phyloP scores from a whole-genome alignment of 164 flowering plant species.

The Annona cherimola region DNA sequence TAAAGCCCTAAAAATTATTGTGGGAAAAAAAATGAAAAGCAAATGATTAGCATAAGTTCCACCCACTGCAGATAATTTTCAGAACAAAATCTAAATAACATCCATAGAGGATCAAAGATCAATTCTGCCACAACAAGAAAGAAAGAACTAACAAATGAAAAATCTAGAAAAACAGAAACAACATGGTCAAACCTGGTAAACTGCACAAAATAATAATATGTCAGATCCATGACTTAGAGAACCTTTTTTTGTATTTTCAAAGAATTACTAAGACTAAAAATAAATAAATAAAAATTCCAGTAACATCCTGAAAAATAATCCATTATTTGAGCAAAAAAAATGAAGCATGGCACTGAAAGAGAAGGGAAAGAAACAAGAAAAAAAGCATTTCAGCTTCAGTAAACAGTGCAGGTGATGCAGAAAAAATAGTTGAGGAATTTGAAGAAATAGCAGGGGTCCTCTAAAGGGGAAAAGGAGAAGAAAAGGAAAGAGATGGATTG shows the following conservation, averaged over 20 bases:
- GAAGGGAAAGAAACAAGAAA: too few relatives aligned
- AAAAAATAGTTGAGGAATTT: too few relatives aligned
- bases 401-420: too few relatives aligned
- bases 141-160: neutral
- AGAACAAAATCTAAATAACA: neutral
- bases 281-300: neutral
- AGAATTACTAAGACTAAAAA: neutral
- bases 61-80: neutral
- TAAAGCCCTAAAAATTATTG: conserved; percentile 66
- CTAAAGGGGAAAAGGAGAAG: too few relatives aligned
- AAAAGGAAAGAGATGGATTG: too few relatives aligned
- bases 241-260: too few relatives aligned
- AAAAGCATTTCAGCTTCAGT: too few relatives aligned
- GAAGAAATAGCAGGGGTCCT: too few relatives aligned
- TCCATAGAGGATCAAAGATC: neutral
- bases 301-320: neutral
- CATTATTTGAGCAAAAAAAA: too few relatives aligned
- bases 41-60: neutral
- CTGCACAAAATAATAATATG: neutral
- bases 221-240: neutral
- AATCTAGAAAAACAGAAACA: neutral
- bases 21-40: neutral
- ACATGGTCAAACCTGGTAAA: neutral
- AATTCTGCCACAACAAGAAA: neutral
- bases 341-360: too few relatives aligned